These are phyloP conservation scores for Gnetum montanum DNA, from an alignment of 75 land plant genomes.

Conservation along the genomic window DNA sequence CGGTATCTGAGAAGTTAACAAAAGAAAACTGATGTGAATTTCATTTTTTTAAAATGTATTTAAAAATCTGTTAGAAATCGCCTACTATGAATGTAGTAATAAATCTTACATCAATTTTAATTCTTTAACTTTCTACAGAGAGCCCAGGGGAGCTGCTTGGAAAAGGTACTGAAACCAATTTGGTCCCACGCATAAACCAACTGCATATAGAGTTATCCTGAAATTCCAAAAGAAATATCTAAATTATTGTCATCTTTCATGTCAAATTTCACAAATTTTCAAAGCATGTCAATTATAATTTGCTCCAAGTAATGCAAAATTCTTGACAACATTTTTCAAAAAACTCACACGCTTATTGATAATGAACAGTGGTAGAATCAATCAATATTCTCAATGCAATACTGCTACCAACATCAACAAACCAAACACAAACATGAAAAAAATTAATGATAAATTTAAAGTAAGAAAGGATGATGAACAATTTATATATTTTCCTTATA, in stretches of 20 bases:
- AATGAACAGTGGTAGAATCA: neutral
- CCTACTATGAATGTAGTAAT: constrained; percentile 1
- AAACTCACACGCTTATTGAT: neutral
- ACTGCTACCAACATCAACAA: neutral
- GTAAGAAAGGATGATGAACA: too few species aligned
- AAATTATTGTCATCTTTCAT: too few species aligned
- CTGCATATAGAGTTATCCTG: constrained; percentile 40
- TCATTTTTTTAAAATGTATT: neutral
- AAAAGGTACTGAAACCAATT: constrained; percentile 22
- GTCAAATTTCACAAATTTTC: too few species aligned
- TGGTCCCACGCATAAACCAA: constrained; percentile 29
- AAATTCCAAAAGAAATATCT: neutral
- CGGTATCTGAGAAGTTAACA: constrained; percentile 24
- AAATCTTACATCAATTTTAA: constrained; percentile 16
- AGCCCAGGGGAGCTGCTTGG: constrained; percentile 17
- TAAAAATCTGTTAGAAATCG: neutral
- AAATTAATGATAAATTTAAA: too few species aligned
- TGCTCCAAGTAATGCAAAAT: neutral
- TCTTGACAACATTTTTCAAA: neutral
- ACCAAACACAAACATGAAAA: too few species aligned
- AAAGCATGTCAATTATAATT: neutral
- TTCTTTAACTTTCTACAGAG: constrained; percentile 3
- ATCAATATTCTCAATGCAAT: neutral
- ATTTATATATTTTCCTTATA: too few species aligned
- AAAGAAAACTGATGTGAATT: neutral